phyloP scores from a whole-genome alignment of 2,329 filamentous ascomycete species.

The Colletotrichum eremochloae region DNA sequence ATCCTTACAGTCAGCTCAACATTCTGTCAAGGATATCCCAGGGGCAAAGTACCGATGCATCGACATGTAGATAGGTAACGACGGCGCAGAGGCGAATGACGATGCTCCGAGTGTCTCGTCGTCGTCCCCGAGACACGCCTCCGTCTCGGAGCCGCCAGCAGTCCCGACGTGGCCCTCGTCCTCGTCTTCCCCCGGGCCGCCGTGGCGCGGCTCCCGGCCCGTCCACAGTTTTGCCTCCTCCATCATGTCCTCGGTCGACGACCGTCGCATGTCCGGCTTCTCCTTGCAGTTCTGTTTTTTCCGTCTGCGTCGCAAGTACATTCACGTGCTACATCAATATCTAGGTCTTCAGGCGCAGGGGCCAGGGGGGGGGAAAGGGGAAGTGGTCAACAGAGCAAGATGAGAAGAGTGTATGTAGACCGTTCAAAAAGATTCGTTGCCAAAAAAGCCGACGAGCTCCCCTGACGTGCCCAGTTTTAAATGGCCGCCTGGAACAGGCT shows the following conservation, averaged over 20 bases:
- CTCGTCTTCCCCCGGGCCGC: constrained; percentile 19
- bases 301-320: constrained; percentile 39
- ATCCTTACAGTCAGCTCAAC: constrained; percentile 4
- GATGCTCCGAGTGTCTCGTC: background rate
- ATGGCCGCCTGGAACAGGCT: constrained; percentile 5
- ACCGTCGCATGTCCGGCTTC: constrained; percentile 32
- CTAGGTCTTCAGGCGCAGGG: background rate
- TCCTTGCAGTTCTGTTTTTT: constrained; percentile 1
- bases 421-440: background rate
- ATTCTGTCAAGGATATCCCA: no score
- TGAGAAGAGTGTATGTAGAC: background rate
- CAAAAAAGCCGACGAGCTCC: background rate
- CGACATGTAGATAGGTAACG: constrained; percentile 34
- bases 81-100: background rate
- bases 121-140: constrained; percentile 34
- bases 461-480: constrained; percentile 1
- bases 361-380: background rate
- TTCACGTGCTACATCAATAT: constrained; percentile 28
- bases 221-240: constrained; percentile 36
- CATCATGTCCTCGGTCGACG: constrained; percentile 22
- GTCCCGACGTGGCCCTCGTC: constrained; percentile 10
- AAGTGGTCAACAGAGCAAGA: background rate
- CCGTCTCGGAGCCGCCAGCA: constrained; percentile 35
- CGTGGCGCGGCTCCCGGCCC: constrained; percentile 13
- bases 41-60: constrained; percentile 32